Percentiles rank a stretch among this genome's conserved stretches.
phyloP scores from a whole-genome alignment of 768 basidiomycete genomes.

The Termitomyces sp. region DNA sequence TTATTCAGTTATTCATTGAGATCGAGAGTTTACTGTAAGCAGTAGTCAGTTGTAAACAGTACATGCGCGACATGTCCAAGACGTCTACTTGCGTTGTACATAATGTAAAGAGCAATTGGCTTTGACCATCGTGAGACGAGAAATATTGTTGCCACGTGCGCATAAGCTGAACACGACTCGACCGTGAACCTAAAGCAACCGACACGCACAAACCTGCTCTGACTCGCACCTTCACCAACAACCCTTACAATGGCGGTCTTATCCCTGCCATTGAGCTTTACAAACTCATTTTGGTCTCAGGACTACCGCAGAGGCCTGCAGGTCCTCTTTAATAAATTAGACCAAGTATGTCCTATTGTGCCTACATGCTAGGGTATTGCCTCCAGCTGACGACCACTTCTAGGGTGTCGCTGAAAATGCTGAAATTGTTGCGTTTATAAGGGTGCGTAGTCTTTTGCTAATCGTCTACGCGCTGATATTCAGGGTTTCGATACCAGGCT shows the following conservation, averaged over 20 bases:
- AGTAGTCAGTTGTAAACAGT: no score
- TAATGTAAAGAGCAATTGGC: no score
- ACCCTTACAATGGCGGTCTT: constrained; percentile 70
- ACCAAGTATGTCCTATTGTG: constrained; percentile 52
- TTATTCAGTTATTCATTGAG: no score
- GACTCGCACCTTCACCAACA: constrained; percentile 7
- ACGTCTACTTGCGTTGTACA: background rate
- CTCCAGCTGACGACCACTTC: constrained; percentile 3
- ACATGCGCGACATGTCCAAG: background rate
- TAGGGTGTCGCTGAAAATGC: constrained; percentile 84
- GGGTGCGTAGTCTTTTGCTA: constrained; percentile 45
- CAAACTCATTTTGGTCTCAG: constrained; percentile 94
- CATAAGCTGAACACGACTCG: constrained; percentile 1
- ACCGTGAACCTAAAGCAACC: background rate
- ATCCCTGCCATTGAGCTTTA: constrained; percentile 85
- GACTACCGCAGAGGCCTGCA: constrained; percentile 86
- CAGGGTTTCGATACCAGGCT: constrained; percentile 44
- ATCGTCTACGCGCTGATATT: constrained; percentile 4
- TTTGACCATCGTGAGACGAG: background rate
- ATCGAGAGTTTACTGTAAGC: no score
- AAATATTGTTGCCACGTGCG: constrained; percentile 14
- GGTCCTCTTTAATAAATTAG: constrained; percentile 70
- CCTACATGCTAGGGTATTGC: constrained; percentile 3
- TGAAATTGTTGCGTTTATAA: constrained; percentile 80
- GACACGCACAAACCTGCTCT: constrained; percentile 4